Conservation (phyloP, 2,329 filamentous ascomycete genomes). For the Leptographium procerum region DNA sequence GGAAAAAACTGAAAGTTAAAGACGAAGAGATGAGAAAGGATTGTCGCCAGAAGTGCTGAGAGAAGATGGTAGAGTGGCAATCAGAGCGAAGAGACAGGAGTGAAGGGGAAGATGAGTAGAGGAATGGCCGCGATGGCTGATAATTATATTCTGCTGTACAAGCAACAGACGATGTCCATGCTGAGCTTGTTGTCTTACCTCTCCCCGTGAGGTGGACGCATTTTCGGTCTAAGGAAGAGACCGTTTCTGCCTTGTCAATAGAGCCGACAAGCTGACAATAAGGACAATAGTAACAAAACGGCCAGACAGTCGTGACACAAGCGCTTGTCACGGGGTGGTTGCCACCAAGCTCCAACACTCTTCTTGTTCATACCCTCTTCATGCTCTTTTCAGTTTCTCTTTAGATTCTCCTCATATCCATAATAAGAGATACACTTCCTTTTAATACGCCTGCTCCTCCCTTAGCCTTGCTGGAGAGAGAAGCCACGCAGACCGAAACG, state of each 20-base stretch:
- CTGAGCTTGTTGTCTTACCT: no score
- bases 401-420: background rate
- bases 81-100: no score
- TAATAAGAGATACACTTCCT: background rate
- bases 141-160: no score
- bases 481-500: background rate
- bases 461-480: background rate
- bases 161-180: no score
- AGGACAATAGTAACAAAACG: conserved; percentile 4
- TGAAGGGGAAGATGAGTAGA: no score
- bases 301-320: background rate
- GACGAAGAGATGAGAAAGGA: no score
- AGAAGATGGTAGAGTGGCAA: no score
- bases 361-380: no score
- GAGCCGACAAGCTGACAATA: background rate
- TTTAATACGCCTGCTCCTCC: background rate
- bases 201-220: background rate
- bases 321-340: background rate
- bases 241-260: conserved; percentile 5
- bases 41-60: no score
- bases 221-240: background rate
- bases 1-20: background rate
- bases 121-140: no score
- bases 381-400: background rate
- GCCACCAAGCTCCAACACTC: no score